These are phyloP conservation scores for Globisporangium abappressorium DNA, from an alignment of 352 stramenopile species.

Conservation along the genomic window DNA sequence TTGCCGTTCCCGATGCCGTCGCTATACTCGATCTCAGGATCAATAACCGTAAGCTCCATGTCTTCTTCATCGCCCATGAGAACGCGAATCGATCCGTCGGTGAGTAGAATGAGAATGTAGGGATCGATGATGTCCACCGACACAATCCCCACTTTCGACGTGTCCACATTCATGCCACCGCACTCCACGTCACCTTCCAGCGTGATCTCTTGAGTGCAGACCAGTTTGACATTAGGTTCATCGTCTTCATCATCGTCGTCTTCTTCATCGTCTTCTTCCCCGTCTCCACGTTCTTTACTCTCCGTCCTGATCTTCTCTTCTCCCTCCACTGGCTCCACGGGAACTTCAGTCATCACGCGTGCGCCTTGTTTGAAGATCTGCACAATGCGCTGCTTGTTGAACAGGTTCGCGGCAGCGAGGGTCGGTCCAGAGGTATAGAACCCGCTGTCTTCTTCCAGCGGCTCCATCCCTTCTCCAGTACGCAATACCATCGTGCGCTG, in stretches of 20 bases:
- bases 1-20: conserved; percentile 39
- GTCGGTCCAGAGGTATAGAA: conserved; percentile 84
- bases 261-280: conserved; percentile 27
- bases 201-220: conserved; percentile 83
- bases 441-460: conserved; percentile 76
- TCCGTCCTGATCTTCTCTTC: conserved; percentile 11
- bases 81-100: conserved; percentile 74
- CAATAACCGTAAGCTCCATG: conserved; percentile 76
- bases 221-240: conserved; percentile 54
- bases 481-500: conserved; percentile 84
- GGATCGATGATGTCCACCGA: conserved; percentile 83
- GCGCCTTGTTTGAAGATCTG: conserved; percentile 86
- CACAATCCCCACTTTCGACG: conserved; percentile 66
- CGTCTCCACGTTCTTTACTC: conserved; percentile 26
- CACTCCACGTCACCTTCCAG: conserved; percentile 77
- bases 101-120: conserved; percentile 80
- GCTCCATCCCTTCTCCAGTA: conserved; percentile 82
- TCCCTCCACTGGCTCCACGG: conserved; percentile 19
- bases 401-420: conserved; percentile 74
- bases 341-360: conserved; percentile 77
- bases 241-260: conserved; percentile 51
- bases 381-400: conserved; percentile 79
- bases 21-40: conserved; percentile 63
- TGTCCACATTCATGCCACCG: conserved; percentile 83
- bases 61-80: conserved; percentile 83